Evolutionary conservation across 225 moss, liverwort and hornwort species (phyloP).

Genomic region (Takakia lepidozioides): DNA sequence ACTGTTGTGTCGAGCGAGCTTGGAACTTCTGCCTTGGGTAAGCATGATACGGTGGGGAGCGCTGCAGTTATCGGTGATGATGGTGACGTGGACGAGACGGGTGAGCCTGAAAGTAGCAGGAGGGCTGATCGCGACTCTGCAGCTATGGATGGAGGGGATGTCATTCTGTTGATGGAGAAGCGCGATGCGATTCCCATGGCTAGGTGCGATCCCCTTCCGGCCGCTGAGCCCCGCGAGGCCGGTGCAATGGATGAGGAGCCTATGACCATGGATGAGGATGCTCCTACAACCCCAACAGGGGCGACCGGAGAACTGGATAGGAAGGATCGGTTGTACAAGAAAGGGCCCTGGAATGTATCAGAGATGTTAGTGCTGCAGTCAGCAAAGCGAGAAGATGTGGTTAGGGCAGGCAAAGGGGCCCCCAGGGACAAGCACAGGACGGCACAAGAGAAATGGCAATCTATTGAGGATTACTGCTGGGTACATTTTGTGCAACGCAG

Average conservation of each 20-base stretch:
- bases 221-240: conserved; percentile 16
- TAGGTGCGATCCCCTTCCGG: conserved; percentile 12
- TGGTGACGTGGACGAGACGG: conserved; percentile 12
- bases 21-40: neutral
- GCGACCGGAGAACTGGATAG: conserved; percentile 15
- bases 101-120: conserved; percentile 8
- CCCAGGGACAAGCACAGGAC: conserved; percentile 50
- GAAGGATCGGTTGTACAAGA: conserved; percentile 32
- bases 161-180: conserved; percentile 8
- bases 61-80: conserved; percentile 15
- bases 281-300: conserved; percentile 25
- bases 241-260: conserved; percentile 12
- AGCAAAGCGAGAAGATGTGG: conserved; percentile 35
- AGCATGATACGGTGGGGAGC: conserved; percentile 7
- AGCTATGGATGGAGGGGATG: conserved; percentile 5
- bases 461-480: conserved; percentile 79
- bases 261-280: conserved; percentile 17
- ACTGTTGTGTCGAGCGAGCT: conserved; percentile 3
- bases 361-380: conserved; percentile 37
- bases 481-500: conserved; percentile 60
- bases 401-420: conserved; percentile 29
- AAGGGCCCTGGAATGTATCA: conserved; percentile 32
- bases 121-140: conserved; percentile 5
- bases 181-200: conserved; percentile 7
- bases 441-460: conserved; percentile 77